Evolutionary conservation across 306 rosid genomes (phyloP), one percentile per base, ranked within the genome.

Genomic region (Leucaena leucocephala): DNA sequence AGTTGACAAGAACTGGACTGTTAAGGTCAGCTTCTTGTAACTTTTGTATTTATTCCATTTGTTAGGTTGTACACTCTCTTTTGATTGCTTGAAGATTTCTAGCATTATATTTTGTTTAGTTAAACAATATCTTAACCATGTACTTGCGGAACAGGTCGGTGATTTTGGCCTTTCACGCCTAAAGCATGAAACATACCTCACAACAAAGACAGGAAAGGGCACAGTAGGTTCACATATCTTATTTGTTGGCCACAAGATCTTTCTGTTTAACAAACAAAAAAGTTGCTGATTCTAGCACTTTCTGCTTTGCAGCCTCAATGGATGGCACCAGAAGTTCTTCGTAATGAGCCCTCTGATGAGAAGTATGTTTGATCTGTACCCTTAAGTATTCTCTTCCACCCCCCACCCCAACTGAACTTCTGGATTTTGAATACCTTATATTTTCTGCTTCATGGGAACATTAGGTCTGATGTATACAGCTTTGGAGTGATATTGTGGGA

Each of bases 311-410:
- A 96, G 99, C 99, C 98, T 82, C 99, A 96, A 88, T 96, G 99
- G 99, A 96, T 96, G 99, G 99, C 99, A 74, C 99, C 99, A 45
- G 99, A 96, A 91, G 97, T 96, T 84, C 97, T 96, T 81, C 99
- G 99, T 50, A 91, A 96, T 48, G 99, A 96, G 81, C 96, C 97
- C 43, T 91, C 98, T 2, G 97, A 96, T 81, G 99, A 96, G 81
- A 96, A 96, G 99, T 96, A 87, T 65, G 93, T 82, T 74, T 69
- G 42, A 64, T 72, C 74, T 50, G 44, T 70, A 57, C 79, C 69
- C 73, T 59, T 27, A 35, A 44, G 70, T 27, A 22, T 78, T 33
- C 54, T 72, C 62, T 72, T 5, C 22, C 71, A 27, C 14, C 35
- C 68, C 61, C 71, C 62, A 7, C 39, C 36, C 27, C 27, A 27